A percentile compares a stretch with the other conserved stretches of the same genome.
Conservation (phyloP, 2,329 filamentous ascomycete species). For the Cordyceps tenuipes region DNA sequence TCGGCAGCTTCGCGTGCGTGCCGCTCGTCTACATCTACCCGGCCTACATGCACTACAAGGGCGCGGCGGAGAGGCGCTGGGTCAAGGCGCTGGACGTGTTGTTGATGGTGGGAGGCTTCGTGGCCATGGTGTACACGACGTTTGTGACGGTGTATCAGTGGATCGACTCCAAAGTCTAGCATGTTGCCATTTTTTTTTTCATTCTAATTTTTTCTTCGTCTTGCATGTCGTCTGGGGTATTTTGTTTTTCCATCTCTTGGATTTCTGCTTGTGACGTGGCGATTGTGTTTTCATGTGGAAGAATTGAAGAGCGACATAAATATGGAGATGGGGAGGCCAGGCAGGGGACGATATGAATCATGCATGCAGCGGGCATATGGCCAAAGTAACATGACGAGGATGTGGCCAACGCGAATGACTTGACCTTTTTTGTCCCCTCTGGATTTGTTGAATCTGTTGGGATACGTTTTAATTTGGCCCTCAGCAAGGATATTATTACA, state of each 20-base stretch:
- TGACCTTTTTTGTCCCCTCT: not conserved
- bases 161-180: conserved; percentile 18
- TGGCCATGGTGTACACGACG: conserved; percentile 67
- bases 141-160: conserved; percentile 43
- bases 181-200: not conserved
- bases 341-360: not conserved
- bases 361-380: not conserved
- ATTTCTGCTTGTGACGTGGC: too few relatives aligned
- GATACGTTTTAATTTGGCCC: not conserved
- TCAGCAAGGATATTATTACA: not conserved
- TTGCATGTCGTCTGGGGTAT: not conserved
- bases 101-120: conserved; percentile 54
- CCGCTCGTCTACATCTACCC: conserved; percentile 73
- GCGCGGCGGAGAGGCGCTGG: conserved; percentile 48
- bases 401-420: not conserved
- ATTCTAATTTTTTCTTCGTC: not conserved
- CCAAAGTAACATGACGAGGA: not conserved
- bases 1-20: conserved; percentile 66
- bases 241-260: not conserved
- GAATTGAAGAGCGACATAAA: not conserved
- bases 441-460: not conserved
- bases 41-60: conserved; percentile 60
- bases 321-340: not conserved
- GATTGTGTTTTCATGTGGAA: not conserved
- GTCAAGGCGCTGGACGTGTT: conserved; percentile 51